Evolutionary conservation across 371 early-diverging fungal species (phyloP).

Genomic region (Mucor piriformis): DNA sequence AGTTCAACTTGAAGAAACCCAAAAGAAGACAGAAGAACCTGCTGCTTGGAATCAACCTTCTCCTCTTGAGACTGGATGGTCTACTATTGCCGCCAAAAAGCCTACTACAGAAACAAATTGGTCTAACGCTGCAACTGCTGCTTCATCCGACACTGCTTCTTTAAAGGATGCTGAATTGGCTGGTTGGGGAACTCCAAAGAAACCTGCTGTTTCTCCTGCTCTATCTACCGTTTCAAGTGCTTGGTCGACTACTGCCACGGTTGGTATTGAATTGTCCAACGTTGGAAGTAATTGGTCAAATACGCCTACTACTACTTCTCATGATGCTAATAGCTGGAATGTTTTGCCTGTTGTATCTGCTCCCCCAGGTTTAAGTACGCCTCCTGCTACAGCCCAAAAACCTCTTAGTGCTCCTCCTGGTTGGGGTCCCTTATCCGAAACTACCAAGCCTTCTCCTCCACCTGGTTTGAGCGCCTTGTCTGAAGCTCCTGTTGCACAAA

Average conservation of each 20-base stretch:
- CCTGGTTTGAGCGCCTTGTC: too few species aligned
- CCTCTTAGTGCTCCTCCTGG: neutral
- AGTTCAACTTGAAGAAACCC: neutral
- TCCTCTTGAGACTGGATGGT: slow-evolving; percentile 5
- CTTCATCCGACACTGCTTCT: neutral
- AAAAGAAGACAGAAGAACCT: neutral
- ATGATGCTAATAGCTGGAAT: neutral
- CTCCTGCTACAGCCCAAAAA: neutral
- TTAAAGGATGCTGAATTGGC: neutral
- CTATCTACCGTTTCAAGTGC: neutral
- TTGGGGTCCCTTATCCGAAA: neutral
- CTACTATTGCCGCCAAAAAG: slow-evolving; percentile 6
- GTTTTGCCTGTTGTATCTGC: neutral
- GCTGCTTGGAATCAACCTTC: neutral
- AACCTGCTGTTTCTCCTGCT: neutral
- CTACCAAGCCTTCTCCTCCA: too few species aligned
- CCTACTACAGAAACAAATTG: neutral
- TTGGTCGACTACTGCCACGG: slow-evolving; percentile 9
- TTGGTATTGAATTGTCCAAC: neutral
- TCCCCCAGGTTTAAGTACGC: neutral
- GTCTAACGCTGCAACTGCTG: neutral
- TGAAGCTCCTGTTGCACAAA: neutral
- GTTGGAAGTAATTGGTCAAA: too few species aligned
- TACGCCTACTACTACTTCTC: slow-evolving; percentile 6
- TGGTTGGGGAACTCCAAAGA: neutral